phyloP scores from a whole-genome alignment of 352 stramenopile species.

The Pilasporangium apinafurcum region DNA sequence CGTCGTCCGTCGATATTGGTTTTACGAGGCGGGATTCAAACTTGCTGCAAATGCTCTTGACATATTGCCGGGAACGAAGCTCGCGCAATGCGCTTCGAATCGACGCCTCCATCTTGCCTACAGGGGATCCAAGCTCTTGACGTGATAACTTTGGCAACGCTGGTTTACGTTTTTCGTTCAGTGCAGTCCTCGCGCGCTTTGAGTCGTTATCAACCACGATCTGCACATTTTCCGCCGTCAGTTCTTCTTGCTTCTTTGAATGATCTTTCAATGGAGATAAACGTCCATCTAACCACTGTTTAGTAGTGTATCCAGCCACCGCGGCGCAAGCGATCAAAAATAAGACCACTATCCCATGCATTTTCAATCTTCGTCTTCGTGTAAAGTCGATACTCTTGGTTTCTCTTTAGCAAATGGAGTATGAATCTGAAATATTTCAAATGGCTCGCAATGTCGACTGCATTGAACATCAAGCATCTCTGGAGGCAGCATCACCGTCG shows the following conservation, averaged over 20 bases:
- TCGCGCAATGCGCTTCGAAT: constrained; percentile 38
- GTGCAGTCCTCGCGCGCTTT: not conserved
- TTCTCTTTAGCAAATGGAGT: no score
- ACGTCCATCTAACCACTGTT: constrained; percentile 16
- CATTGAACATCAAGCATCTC: no score
- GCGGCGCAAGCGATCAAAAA: constrained; percentile 18
- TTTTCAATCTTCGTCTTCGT: no score
- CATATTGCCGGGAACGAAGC: constrained; percentile 38
- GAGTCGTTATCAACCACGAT: constrained; percentile 32
- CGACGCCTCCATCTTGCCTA: constrained; percentile 28
- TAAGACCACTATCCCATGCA: constrained; percentile 14
- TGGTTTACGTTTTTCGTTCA: constrained; percentile 5
- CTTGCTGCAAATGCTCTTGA: constrained; percentile 46
- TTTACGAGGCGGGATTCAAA: constrained; percentile 23
- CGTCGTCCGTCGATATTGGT: constrained; percentile 7
- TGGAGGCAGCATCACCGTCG: no score
- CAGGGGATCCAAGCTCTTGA: not conserved
- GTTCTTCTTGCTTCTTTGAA: constrained; percentile 20
- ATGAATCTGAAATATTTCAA: no score
- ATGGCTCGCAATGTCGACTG: no score
- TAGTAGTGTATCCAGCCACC: constrained; percentile 6
- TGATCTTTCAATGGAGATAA: constrained; percentile 12
- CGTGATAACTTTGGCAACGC: constrained; percentile 5
- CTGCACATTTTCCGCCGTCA: constrained; percentile 12
- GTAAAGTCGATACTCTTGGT: no score